Percentiles rank a stretch among this genome's conserved stretches.
These are phyloP conservation scores for Xylaria castorea DNA, from an alignment of 495 filamentous ascomycete species.

Conservation along the genomic window DNA sequence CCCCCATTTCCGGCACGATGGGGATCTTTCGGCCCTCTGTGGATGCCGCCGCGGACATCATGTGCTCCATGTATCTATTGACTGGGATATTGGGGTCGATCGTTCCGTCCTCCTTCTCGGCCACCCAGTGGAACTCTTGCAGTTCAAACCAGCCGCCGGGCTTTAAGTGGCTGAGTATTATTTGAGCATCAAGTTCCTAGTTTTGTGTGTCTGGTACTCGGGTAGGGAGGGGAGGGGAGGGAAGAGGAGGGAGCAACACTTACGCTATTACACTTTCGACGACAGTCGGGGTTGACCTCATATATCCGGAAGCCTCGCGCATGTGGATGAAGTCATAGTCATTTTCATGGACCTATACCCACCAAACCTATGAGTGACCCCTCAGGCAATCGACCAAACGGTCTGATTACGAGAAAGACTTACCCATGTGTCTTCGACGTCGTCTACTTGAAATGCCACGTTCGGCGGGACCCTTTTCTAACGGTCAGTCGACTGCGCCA, in stretches of 20 bases:
- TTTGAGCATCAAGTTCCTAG: conserved; percentile 9
- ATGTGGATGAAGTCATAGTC: conserved; percentile 35
- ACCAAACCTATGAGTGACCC: conserved; percentile 8
- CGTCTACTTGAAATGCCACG: conserved; percentile 49
- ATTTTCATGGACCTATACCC: conserved; percentile 23
- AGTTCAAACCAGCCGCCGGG: conserved; percentile 40
- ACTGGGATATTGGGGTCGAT: conserved; percentile 17
- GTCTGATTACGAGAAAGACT: conserved; percentile 9
- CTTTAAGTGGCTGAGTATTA: conserved; percentile 24
- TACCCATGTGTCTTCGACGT: conserved; percentile 50
- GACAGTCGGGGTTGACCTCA: conserved; percentile 21
- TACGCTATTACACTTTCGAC: conserved; percentile 25
- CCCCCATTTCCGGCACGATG: conserved; percentile 26
- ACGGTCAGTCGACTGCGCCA: conserved; percentile 15
- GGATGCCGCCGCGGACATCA: conserved; percentile 27
- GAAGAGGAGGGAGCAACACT: conserved; percentile 19
- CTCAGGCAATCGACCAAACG: background rate
- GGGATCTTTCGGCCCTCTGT: conserved; percentile 28
- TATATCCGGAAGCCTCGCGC: conserved; percentile 28
- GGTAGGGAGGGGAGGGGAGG: background rate
- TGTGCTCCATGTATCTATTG: conserved; percentile 21
- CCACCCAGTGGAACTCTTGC: conserved; percentile 32
- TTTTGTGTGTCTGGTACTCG: background rate
- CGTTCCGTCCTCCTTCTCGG: conserved; percentile 26
- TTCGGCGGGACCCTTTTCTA: conserved; percentile 42